Percentiles rank a stretch among this genome's conserved stretches.
Evolutionary conservation across 352 stramenopile species (phyloP).

Genomic region (Pythium aquatile): DNA sequence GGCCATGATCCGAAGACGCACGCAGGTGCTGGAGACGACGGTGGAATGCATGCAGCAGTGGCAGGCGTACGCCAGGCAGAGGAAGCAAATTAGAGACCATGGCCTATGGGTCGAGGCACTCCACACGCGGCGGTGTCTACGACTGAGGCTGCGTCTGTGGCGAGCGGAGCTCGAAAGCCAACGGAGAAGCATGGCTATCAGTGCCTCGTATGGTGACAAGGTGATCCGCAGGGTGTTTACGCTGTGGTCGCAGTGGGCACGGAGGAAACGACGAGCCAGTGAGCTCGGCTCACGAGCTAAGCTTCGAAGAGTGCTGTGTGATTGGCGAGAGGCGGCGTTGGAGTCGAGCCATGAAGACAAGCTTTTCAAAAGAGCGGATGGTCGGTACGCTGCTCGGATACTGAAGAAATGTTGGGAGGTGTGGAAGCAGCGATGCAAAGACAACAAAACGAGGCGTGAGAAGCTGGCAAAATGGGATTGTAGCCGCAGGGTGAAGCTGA

Average conservation of each 20-base stretch:
- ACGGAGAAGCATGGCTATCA: neutral
- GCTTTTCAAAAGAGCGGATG: neutral
- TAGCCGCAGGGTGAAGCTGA: neutral
- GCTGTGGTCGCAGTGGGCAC: neutral
- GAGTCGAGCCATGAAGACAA: neutral
- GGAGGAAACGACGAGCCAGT: neutral
- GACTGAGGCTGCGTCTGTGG: slow-evolving; percentile 32
- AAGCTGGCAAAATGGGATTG: neutral
- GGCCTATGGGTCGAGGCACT: slow-evolving; percentile 43
- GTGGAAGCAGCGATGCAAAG: neutral
- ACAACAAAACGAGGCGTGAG: neutral
- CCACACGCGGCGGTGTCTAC: slow-evolving; percentile 18
- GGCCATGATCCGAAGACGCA: slow-evolving; percentile 29
- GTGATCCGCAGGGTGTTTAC: neutral
- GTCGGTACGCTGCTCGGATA: neutral
- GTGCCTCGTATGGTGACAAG: neutral
- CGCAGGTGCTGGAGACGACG: slow-evolving; percentile 31
- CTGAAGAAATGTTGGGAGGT: neutral
- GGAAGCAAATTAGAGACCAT: slow-evolving; percentile 31
- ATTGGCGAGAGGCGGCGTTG: neutral
- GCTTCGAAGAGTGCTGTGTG: neutral
- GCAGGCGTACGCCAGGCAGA: slow-evolving; percentile 28
- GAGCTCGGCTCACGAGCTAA: neutral
- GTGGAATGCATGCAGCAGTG: slow-evolving; percentile 52
- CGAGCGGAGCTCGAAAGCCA: neutral